Evolutionary conservation across 2,329 filamentous ascomycete species (phyloP).

Genomic region (Talaromyces sp.): DNA sequence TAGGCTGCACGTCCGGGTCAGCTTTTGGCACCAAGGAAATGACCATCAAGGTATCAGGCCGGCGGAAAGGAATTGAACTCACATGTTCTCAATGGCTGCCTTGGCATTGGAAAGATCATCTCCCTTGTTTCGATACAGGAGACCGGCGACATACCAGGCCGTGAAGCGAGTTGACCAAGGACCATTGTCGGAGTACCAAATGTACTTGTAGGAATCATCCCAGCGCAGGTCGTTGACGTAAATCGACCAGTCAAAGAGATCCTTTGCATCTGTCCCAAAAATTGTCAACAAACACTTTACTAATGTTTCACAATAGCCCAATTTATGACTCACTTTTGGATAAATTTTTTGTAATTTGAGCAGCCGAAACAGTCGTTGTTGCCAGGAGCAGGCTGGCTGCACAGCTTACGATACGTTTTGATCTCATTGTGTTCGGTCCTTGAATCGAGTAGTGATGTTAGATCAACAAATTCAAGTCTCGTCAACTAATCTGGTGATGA

Average conservation of each 20-base stretch:
- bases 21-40: background rate
- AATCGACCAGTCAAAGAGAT: conserved; percentile 13
- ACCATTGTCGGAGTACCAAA: conserved; percentile 10
- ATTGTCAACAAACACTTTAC: background rate
- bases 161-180: conserved; percentile 6
- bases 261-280: conserved; percentile 1
- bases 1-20: background rate
- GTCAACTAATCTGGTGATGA: background rate
- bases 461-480: background rate
- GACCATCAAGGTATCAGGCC: background rate
- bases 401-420: background rate
- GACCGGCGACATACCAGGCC: conserved; percentile 3
- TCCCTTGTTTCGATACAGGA: conserved; percentile 3
- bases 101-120: conserved; percentile 6
- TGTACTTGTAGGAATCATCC: conserved; percentile 11
- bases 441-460: background rate
- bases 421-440: background rate
- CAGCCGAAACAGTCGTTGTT: conserved; percentile 1
- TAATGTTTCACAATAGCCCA: background rate
- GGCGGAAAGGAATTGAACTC: background rate
- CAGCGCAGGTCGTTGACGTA: conserved; percentile 9
- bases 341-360: conserved; percentile 3
- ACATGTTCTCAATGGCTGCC: conserved; percentile 13
- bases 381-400: background rate
- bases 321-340: background rate